Evolutionary conservation across 1,284 basidiomycete genomes (phyloP), one percentile per base, ranked within the genome.

Genomic region (Naganishia cerealis): DNA sequence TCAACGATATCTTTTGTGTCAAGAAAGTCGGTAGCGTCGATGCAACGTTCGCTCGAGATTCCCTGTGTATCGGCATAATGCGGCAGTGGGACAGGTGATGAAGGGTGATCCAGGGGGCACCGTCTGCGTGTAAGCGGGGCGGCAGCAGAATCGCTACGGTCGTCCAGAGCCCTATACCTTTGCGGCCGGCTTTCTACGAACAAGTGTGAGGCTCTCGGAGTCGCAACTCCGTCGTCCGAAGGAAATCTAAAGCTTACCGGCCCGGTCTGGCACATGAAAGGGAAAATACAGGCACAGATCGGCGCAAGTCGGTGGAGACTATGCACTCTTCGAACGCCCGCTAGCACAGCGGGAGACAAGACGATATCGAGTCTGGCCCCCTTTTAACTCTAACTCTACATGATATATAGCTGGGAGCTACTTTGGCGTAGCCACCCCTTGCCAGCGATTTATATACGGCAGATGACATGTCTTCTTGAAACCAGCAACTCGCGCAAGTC

Each of bases 191-290:
- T n/a, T n/a, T n/a, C n/a, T n/a, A n/a, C n/a, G n/a, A n/a, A n/a
- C n/a, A n/a, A 33, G 29, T 6, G 29, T 33, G 29, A 33, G 6
- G 50, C 13, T 16, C 40, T 54, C 61, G 61, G 61, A 53, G 16
- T 33, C 26, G 10, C 50, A 54, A 38, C 38, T 63, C 61, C 61
- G 50, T 40, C 48, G 38, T 54, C 61, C 61, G 61, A 8, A 15
- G n/a, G 57, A 26, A 8, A 26, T 12, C 50, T 24, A 33, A 2
- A 52, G 50, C 50, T 46, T 29, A 29, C 50, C 61, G 61, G 61
- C 38, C 61, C 61, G 50, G 39, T 2, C 5, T 12, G 24, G 21
- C 61, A 63, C 61, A 63, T 63, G 61, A 63, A 63, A 29, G 61
- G 50, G 24, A 21, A 63, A 53, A 63, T 33, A 38, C 42, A 54